Evolutionary conservation across 352 stramenopile species (phyloP), one percentile per base, ranked within the genome.

Genomic region (Globisporangium middletonii): DNA sequence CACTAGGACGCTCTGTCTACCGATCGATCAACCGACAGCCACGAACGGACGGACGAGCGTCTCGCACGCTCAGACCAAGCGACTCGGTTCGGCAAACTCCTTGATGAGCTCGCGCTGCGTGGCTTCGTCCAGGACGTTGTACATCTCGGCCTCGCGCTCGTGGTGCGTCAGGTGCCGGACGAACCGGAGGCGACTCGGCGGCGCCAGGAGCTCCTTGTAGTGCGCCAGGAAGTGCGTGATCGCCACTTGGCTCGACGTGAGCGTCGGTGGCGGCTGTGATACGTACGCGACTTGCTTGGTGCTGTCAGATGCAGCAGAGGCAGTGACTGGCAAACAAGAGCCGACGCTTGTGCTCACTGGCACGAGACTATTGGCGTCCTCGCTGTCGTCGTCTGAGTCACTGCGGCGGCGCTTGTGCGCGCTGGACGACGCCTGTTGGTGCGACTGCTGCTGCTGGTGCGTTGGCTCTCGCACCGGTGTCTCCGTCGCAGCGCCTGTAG

Each of bases 101-200:
- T 58, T 64, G 45, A 86, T 46, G 58, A 65, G 79, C 51, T 72
- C 73, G 5, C 72, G 51, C 23, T 68, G 71, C 33, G 74, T 76
- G 11, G 64, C 69, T 12, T 68, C 59, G 64, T 86, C 75, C 30
- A 86, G 50, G 16, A 86, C 73, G 44, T 83, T 86, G 67, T 81
- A 86, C 75, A 86, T 83, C 59, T 79, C 73, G 46, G 75, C 75
- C 26, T 86, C 75, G 7, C 54, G 55, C 30, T 67, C 55, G 51
- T 86, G 71, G 54, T 73, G 64, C 19, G 75, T 69, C 26, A 86
- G 52, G 47, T 79, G 73, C 38, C 71, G 79, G 46, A 77, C 63
- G 18, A 86, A 72, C 33, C 61, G 58, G 16, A 86, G 56, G 7
- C 67, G 71, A 50, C 52, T 62, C 3, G 63, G 27, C 19, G 63